A percentile compares a stretch with the other conserved stretches of the same genome.
Conservation (phyloP, 1,284 basidiomycete genomes). For the Tremellales sp. region DNA sequence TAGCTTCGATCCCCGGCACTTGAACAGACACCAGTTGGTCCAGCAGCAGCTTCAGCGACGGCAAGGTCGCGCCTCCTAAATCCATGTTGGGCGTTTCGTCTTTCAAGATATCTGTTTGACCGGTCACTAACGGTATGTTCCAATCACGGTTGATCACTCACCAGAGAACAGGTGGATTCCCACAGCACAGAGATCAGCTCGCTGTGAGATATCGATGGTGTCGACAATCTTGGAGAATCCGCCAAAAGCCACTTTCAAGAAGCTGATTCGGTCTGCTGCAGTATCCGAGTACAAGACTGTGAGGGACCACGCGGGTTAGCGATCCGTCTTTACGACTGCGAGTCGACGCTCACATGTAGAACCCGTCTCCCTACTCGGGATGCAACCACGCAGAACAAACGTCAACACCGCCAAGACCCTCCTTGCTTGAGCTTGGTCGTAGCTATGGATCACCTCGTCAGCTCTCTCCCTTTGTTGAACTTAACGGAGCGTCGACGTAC, state of each 20-base stretch:
- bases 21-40: slow-evolving; percentile 49
- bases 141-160: slow-evolving; percentile 40
- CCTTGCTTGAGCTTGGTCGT: slow-evolving; percentile 37
- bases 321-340: background rate
- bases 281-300: slow-evolving; percentile 49
- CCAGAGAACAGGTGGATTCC: slow-evolving; percentile 76
- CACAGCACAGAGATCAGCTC: slow-evolving; percentile 69
- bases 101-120: slow-evolving; percentile 69
- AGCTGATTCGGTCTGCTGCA: slow-evolving; percentile 57
- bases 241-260: slow-evolving; percentile 65
- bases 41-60: slow-evolving; percentile 70
- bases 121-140: background rate
- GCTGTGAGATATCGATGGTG: slow-evolving; percentile 55
- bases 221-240: slow-evolving; percentile 64
- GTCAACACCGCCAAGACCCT: slow-evolving; percentile 54
- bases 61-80: slow-evolving; percentile 70
- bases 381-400: slow-evolving; percentile 68
- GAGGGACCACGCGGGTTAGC: background rate
- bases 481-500: slow-evolving; percentile 7
- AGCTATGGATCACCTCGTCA: slow-evolving; percentile 6
- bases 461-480: background rate
- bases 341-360: slow-evolving; percentile 56
- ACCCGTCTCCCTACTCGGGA: slow-evolving; percentile 57
- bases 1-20: slow-evolving; percentile 31
- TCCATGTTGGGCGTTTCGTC: slow-evolving; percentile 77